Evolutionary conservation across 2,329 filamentous ascomycete genomes (phyloP), one percentile per base, ranked within the genome.

Genomic region (Pseudogymnoascus sp.): DNA sequence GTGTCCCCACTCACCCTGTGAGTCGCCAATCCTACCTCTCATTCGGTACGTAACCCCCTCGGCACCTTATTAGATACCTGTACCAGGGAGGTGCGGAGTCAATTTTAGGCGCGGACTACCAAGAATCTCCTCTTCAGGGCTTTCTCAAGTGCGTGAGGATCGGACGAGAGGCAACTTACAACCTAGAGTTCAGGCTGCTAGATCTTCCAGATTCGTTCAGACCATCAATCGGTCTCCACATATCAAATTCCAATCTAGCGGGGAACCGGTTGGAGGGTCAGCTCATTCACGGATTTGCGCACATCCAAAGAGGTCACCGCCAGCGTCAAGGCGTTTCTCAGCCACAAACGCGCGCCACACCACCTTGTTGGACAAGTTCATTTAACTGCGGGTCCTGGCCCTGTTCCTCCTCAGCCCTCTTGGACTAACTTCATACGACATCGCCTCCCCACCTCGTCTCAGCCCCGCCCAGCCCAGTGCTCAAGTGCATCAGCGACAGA

Each of bases 121-220:
- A 49, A 8, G 49, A 55, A 55, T 55, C 28, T 8, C 23, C 49
- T 55, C 3, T 55, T 2, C 11, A 55, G 45, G 45, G 45, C 45
- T 38, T 19, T 11, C 8, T 41, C 38, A 41, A 41, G 16, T 22
- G 38, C 4, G 38, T 41, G 16, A 41, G 38, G 38, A 41, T 41
- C 4, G 16, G 38, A 41, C 38, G 16, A 12, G 38, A 41, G 38
- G 5, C 38, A 5, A 41, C 38, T 41, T 41, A 41, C 22, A 55
- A 55, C 49, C 12, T 55, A 55, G 49, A 55, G 49, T 55, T 55
- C 12, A 55, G 23, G 49, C 49, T 55, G 49, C 23, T 28, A 55
- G 49, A 55, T 30, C 49, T 55, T 55, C 49, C 12, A 28, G 23
- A 55, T 55, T 55, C 49, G 22, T 55, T 55, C 22, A 55, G 4